Conservation (phyloP, 2,329 filamentous ascomycete genomes). For the Aureobasidium melanogenum region DNA sequence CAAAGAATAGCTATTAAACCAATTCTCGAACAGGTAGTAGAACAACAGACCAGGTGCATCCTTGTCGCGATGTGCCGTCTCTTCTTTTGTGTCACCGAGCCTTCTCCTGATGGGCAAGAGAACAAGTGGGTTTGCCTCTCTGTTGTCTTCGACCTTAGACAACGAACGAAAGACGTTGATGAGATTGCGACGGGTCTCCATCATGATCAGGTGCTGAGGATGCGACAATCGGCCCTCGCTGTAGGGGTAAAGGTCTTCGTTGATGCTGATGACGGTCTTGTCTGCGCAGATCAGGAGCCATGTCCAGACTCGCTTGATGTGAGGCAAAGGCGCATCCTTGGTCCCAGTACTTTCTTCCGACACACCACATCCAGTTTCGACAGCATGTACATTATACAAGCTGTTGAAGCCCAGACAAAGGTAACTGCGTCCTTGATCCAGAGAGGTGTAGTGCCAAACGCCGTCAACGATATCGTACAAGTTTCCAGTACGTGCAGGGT, state of each 20-base stretch:
- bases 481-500: constrained; percentile 28
- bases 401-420: constrained; percentile 66
- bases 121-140: constrained; percentile 29
- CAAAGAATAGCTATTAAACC: constrained; percentile 50
- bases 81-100: constrained; percentile 36
- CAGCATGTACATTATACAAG: constrained; percentile 47
- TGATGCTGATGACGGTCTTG: constrained; percentile 61
- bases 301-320: constrained; percentile 54
- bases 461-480: constrained; percentile 56
- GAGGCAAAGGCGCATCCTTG: constrained; percentile 26
- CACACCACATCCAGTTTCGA: constrained; percentile 14
- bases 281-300: constrained; percentile 64
- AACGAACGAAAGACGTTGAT: constrained; percentile 54
- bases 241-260: constrained; percentile 47
- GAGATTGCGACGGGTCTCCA: constrained; percentile 48
- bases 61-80: constrained; percentile 37
- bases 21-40: constrained; percentile 61
- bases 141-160: constrained; percentile 39
- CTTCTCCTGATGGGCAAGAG: constrained; percentile 38
- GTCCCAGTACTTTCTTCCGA: constrained; percentile 19
- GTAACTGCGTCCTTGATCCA: constrained; percentile 61
- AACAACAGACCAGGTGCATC: constrained; percentile 54
- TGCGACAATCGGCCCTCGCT: constrained; percentile 25
- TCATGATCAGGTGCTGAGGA: constrained; percentile 39
- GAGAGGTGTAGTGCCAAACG: constrained; percentile 67